phyloP scores from a whole-genome alignment of 2,329 filamentous ascomycete genomes.

The Colletotrichum cereale region DNA sequence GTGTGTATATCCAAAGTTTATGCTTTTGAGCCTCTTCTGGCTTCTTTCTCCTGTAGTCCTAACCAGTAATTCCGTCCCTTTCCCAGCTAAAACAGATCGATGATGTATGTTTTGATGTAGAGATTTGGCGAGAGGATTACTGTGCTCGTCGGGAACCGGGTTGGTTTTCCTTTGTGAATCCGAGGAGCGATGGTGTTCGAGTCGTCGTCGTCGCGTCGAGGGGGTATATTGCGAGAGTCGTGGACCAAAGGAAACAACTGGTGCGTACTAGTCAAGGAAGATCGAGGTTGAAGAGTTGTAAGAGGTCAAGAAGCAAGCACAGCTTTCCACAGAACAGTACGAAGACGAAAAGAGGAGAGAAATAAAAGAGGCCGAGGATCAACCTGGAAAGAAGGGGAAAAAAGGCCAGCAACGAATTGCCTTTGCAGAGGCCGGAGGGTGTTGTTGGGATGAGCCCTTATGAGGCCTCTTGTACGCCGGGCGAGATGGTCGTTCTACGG shows the following conservation, averaged over 20 bases:
- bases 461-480: constrained; percentile 21
- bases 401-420: constrained; percentile 42
- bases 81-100: constrained; percentile 24
- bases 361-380: constrained; percentile 65
- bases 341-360: constrained; percentile 40
- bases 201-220: constrained; percentile 38
- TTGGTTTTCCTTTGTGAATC: constrained; percentile 28
- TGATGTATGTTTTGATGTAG: constrained; percentile 27
- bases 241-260: constrained; percentile 39
- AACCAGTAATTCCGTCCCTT: constrained; percentile 27
- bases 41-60: constrained; percentile 36
- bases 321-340: constrained; percentile 34
- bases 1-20: constrained; percentile 38
- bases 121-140: constrained; percentile 23
- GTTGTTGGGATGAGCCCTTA: constrained; percentile 28
- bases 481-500: constrained; percentile 25
- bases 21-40: constrained; percentile 39
- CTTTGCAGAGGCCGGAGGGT: constrained; percentile 40
- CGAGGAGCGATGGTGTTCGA: constrained; percentile 23
- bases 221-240: constrained; percentile 38
- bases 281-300: constrained; percentile 14
- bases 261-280: constrained; percentile 25
- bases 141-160: constrained; percentile 26
- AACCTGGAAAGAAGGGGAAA: constrained; percentile 66
- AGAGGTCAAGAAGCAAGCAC: constrained; percentile 39